Percentiles rank a stretch among this genome's conserved stretches.
phyloP scores from a whole-genome alignment of 768 basidiomycete genomes.

The Naganishia vaughanmartiniae region DNA sequence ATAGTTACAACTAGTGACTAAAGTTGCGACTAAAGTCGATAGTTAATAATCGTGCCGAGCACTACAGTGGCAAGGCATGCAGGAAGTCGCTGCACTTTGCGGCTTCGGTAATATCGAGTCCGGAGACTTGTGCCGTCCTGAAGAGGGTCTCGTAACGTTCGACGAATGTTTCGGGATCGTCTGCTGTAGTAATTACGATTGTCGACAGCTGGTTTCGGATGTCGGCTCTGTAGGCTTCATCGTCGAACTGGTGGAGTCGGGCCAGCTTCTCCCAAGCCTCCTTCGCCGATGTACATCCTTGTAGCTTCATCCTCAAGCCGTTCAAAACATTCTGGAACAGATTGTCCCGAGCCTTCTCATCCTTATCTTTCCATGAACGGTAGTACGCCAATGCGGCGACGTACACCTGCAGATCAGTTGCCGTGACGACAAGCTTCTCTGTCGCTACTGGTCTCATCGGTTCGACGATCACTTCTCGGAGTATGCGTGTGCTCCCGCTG shows the following conservation, averaged over 20 bases:
- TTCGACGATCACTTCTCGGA: background rate
- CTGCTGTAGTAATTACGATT: constrained; percentile 6
- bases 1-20: too few relatives aligned
- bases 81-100: constrained; percentile 26
- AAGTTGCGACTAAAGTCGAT: too few relatives aligned
- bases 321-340: constrained; percentile 15
- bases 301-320: constrained; percentile 21
- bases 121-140: constrained; percentile 14
- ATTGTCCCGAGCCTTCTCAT: constrained; percentile 25
- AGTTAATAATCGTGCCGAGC: too few relatives aligned
- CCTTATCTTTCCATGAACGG: constrained; percentile 23
- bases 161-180: constrained; percentile 22
- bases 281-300: constrained; percentile 8
- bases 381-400: constrained; percentile 16
- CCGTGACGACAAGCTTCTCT: background rate
- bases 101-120: constrained; percentile 4
- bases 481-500: constrained; percentile 16
- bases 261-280: constrained; percentile 25
- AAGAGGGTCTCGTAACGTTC: constrained; percentile 19
- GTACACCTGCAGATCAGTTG: constrained; percentile 7
- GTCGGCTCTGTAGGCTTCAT: constrained; percentile 26
- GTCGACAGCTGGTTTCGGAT: constrained; percentile 20
- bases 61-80: background rate
- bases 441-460: constrained; percentile 7
- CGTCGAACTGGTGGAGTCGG: background rate